phyloP scores from a whole-genome alignment of 495 filamentous ascomycete genomes.

The Penicillium silybi region DNA sequence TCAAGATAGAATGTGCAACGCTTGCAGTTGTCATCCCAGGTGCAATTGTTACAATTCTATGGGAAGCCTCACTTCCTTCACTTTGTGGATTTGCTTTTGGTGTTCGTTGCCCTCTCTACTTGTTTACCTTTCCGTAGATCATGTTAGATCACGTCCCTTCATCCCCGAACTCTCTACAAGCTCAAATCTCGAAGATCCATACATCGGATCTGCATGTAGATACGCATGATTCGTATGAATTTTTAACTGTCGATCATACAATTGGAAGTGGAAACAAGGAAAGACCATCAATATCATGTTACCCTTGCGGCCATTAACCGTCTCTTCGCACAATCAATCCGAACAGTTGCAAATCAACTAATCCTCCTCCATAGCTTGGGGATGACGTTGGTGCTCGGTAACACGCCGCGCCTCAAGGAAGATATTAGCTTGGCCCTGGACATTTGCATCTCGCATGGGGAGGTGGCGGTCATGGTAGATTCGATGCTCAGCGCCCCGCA shows the following conservation, averaged over 20 bases:
- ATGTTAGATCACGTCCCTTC: too few relatives aligned
- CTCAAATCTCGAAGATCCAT: too few relatives aligned
- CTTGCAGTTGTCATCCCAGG: too few relatives aligned
- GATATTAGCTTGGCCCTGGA: constrained; percentile 2
- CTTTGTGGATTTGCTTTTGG: too few relatives aligned
- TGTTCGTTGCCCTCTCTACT: too few relatives aligned
- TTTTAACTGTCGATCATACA: not conserved
- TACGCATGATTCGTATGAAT: not conserved
- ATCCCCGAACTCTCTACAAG: too few relatives aligned
- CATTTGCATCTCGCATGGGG: constrained; percentile 1
- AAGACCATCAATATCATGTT: not conserved
- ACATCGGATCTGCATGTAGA: not conserved
- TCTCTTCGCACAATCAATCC: too few relatives aligned
- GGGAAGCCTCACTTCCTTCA: too few relatives aligned
- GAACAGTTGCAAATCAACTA: not conserved
- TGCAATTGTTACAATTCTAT: too few relatives aligned
- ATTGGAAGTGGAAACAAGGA: not conserved
- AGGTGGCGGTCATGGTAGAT: not conserved
- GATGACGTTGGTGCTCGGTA: constrained; percentile 17
- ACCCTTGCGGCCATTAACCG: not conserved
- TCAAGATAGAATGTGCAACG: too few relatives aligned
- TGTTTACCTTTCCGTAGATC: too few relatives aligned
- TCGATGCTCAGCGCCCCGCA: not conserved
- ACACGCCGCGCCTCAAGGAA: constrained; percentile 22
- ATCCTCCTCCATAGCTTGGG: not conserved